These are phyloP conservation scores for Bauhinia variegata DNA, from an alignment of 306 rosid species.

Conservation along the genomic window DNA sequence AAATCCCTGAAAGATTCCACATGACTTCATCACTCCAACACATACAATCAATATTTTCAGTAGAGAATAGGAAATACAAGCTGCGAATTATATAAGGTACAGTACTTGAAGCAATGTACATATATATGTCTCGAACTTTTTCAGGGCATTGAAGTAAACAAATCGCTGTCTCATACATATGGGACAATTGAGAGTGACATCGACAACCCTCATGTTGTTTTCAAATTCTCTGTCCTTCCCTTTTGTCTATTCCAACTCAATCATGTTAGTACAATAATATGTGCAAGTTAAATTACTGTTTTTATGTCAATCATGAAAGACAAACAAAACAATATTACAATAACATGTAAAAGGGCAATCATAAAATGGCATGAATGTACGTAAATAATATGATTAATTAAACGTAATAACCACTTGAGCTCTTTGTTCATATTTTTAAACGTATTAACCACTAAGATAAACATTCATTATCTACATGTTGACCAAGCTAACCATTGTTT, in stretches of 20 bases:
- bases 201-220: neutral
- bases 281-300: too few species aligned
- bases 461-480: too few species aligned
- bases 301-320: neutral
- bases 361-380: too few species aligned
- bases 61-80: conserved; percentile 23
- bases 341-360: too few species aligned
- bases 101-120: too few species aligned
- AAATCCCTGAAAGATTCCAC: conserved; percentile 45
- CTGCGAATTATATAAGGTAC: too few species aligned
- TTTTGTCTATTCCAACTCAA: neutral
- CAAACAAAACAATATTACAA: neutral
- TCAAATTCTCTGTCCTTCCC: neutral
- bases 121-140: conserved; percentile 8
- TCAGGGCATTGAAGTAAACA: conserved; percentile 29
- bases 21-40: conserved; percentile 32
- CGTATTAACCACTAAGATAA: too few species aligned
- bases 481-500: too few species aligned
- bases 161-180: conserved; percentile 20
- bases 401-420: too few species aligned
- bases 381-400: too few species aligned
- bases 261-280: too few species aligned
- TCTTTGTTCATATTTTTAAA: too few species aligned
- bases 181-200: conserved; percentile 7
- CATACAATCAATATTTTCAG: conserved; percentile 7